phyloP scores from a whole-genome alignment of 2,329 filamentous ascomycete genomes.

The Fusarium pininemorale region DNA sequence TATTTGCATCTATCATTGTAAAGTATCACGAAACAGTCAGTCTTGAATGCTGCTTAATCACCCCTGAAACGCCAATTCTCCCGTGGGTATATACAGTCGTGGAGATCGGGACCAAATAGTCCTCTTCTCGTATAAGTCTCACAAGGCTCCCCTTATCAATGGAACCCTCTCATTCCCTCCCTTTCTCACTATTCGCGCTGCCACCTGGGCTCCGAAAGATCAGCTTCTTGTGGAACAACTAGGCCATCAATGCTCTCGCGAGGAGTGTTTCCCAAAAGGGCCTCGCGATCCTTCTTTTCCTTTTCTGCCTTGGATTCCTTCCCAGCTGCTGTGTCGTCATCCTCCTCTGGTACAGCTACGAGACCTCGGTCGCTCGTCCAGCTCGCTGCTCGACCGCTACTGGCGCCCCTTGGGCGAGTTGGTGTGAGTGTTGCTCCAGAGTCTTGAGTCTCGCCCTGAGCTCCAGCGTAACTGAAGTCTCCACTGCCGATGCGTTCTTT shows the following conservation, averaged over 20 bases:
- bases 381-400: slow-evolving; percentile 46
- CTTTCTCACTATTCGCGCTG: slow-evolving; percentile 15
- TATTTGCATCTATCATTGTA: neutral
- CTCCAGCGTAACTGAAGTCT: slow-evolving; percentile 46
- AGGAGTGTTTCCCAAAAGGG: slow-evolving; percentile 42
- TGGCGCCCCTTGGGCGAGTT: slow-evolving; percentile 41
- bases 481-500: slow-evolving; percentile 42
- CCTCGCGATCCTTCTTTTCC: slow-evolving; percentile 41
- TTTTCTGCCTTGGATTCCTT: slow-evolving; percentile 26
- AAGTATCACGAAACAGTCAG: slow-evolving; percentile 8
- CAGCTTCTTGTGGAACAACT: slow-evolving; percentile 37
- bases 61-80: slow-evolving; percentile 34
- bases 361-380: slow-evolving; percentile 50
- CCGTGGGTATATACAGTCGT: slow-evolving; percentile 41
- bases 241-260: slow-evolving; percentile 36
- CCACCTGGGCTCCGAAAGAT: slow-evolving; percentile 44
- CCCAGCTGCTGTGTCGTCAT: slow-evolving; percentile 36
- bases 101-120: slow-evolving; percentile 20
- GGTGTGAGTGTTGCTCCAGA: slow-evolving; percentile 21
- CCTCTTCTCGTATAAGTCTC: slow-evolving; percentile 11
- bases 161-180: neutral
- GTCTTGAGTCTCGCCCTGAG: slow-evolving; percentile 20
- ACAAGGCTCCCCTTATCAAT: neutral
- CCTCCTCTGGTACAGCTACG: slow-evolving; percentile 53
- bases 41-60: slow-evolving; percentile 1